These are phyloP conservation scores for Penicillium sp. DNA, from an alignment of 2,329 filamentous ascomycete genomes.

Conservation along the genomic window DNA sequence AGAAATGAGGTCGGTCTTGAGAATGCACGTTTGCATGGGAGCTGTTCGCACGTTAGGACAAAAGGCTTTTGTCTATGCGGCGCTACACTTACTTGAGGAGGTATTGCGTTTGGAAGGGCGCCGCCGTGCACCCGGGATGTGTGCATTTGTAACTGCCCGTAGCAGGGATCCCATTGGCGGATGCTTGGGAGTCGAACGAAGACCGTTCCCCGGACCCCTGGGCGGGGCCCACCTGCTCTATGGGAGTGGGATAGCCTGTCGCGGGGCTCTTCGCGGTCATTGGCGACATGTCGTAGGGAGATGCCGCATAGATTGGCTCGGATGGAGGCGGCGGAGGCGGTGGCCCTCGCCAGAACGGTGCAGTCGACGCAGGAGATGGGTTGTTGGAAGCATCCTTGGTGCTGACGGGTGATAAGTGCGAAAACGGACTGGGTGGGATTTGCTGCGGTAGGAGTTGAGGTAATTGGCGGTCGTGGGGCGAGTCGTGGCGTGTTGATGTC, in stretches of 20 bases:
- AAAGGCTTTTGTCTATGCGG: background rate
- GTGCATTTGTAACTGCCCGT: constrained; percentile 50
- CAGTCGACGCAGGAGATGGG: constrained; percentile 34
- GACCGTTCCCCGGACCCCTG: constrained; percentile 21
- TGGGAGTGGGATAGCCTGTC: constrained; percentile 40
- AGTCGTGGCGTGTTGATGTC: constrained; percentile 24
- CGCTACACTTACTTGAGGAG: constrained; percentile 54
- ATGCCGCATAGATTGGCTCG: constrained; percentile 17
- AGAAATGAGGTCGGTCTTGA: constrained; percentile 60
- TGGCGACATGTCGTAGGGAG: constrained; percentile 29
- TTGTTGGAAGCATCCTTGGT: constrained; percentile 34
- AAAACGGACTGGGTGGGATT: constrained; percentile 34
- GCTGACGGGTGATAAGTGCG: constrained; percentile 39
- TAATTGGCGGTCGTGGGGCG: constrained; percentile 30
- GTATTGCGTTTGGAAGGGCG: constrained; percentile 62
- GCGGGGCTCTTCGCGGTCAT: constrained; percentile 34
- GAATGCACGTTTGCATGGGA: constrained; percentile 60
- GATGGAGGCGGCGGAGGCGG: constrained; percentile 18
- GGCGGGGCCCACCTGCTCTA: constrained; percentile 28
- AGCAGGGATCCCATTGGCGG: constrained; percentile 24
- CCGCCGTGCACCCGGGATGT: constrained; percentile 53
- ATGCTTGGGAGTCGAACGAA: constrained; percentile 19
- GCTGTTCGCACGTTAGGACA: constrained; percentile 23
- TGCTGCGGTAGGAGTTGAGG: constrained; percentile 29
- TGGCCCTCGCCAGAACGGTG: constrained; percentile 25